Evolutionary conservation across 2,329 filamentous ascomycete species (phyloP).

Genomic region (Raffaelea albimanens): DNA sequence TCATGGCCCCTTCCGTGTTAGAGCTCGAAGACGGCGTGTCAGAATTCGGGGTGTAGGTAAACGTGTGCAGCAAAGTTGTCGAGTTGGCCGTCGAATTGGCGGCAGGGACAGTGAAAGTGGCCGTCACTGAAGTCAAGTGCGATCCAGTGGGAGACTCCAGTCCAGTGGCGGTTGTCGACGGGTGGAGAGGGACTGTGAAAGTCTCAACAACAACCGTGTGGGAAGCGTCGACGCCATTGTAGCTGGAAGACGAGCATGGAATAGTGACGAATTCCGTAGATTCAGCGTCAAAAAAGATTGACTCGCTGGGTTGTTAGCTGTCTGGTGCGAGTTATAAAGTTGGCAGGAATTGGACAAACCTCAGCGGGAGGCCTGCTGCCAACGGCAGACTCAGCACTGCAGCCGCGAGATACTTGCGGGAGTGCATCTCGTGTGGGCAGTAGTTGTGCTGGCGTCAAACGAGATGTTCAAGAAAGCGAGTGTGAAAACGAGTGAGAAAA

Average conservation of each 20-base stretch:
- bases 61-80: constrained; percentile 5
- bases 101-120: constrained; percentile 8
- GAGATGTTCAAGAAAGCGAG: not conserved
- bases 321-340: too few relatives aligned
- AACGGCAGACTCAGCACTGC: too few relatives aligned
- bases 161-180: not conserved
- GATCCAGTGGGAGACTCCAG: not conserved
- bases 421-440: too few relatives aligned
- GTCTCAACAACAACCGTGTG: constrained; percentile 9
- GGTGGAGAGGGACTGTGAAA: constrained; percentile 8
- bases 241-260: too few relatives aligned
- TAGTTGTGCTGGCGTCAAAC: too few relatives aligned
- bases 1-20: not conserved
- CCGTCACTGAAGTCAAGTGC: not conserved
- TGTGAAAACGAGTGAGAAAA: not conserved
- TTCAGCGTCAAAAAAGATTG: too few relatives aligned
- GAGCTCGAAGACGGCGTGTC: not conserved
- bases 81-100: not conserved
- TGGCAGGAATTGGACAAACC: too few relatives aligned
- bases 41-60: constrained; percentile 5
- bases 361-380: too few relatives aligned
- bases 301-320: too few relatives aligned
- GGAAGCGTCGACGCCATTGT: too few relatives aligned
- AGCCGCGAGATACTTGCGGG: too few relatives aligned
- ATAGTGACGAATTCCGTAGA: too few relatives aligned